Evolutionary conservation across 73 alveolate species (phyloP).

Genomic region (Symbiodinium pilosum): DNA sequence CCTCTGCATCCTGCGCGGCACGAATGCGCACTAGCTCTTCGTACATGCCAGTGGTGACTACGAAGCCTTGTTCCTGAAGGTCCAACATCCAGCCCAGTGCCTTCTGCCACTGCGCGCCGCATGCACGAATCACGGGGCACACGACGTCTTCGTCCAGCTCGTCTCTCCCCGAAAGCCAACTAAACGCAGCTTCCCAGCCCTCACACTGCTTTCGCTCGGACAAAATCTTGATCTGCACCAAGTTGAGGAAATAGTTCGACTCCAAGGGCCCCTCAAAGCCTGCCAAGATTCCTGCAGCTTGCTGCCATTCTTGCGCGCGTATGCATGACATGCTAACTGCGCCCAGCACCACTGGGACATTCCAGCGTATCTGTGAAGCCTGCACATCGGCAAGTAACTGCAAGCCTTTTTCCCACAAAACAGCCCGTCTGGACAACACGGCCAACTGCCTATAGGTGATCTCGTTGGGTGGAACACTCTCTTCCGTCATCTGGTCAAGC

Average conservation of each 20-base stretch:
- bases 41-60: slow-evolving; percentile 2
- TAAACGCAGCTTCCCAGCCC: slow-evolving; percentile 16
- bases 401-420: neutral
- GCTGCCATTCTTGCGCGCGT: neutral
- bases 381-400: neutral
- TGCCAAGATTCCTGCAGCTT: neutral
- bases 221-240: neutral
- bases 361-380: neutral
- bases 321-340: neutral
- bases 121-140: neutral
- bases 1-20: neutral
- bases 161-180: neutral
- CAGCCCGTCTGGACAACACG: neutral
- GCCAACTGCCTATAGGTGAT: neutral
- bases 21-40: neutral
- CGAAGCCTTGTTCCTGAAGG: neutral
- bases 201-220: neutral
- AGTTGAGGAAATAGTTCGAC: neutral
- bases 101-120: slow-evolving; percentile 22
- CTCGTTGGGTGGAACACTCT: neutral
- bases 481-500: neutral
- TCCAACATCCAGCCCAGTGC: neutral
- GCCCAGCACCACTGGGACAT: neutral
- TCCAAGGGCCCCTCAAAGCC: neutral
- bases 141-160: neutral